These are phyloP conservation scores for Trematosphaeria pertusa DNA, from an alignment of 2,329 filamentous ascomycete species.

Conservation along the genomic window DNA sequence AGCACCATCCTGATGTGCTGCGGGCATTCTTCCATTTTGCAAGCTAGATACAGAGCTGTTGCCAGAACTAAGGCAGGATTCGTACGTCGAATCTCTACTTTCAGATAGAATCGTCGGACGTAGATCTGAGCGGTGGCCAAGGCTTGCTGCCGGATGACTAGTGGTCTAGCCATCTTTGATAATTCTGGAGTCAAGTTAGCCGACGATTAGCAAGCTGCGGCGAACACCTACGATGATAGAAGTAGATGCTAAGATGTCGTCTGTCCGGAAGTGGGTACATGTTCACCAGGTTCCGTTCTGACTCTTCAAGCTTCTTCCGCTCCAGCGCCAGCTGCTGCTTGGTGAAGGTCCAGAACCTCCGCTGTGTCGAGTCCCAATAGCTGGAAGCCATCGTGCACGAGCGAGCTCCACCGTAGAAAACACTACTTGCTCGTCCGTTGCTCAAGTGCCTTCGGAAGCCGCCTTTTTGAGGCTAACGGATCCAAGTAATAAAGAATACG, in stretches of 20 bases:
- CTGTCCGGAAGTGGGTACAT: slow-evolving; percentile 83
- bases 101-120: slow-evolving; percentile 90
- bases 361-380: slow-evolving; percentile 95
- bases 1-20: slow-evolving; percentile 94
- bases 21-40: slow-evolving; percentile 97
- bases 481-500: no score
- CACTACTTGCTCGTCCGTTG: no score
- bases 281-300: slow-evolving; percentile 75
- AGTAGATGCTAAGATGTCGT: slow-evolving; percentile 86
- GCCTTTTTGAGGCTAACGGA: no score
- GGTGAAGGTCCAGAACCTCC: slow-evolving; percentile 88
- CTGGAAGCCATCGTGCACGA: slow-evolving; percentile 78
- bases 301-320: slow-evolving; percentile 78
- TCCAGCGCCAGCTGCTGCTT: slow-evolving; percentile 78
- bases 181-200: slow-evolving; percentile 61
- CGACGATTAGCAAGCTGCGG: not conserved
- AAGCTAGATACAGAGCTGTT: slow-evolving; percentile 93
- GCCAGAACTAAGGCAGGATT: slow-evolving; percentile 93
- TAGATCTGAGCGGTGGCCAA: slow-evolving; percentile 95
- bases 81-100: slow-evolving; percentile 87
- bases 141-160: slow-evolving; percentile 86
- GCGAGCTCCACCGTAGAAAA: not conserved
- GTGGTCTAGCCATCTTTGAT: slow-evolving; percentile 80
- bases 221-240: slow-evolving; percentile 76
- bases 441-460: no score